Evolutionary conservation across 1,284 basidiomycete species (phyloP).

Genomic region (Fomitiporia mediterranea): DNA sequence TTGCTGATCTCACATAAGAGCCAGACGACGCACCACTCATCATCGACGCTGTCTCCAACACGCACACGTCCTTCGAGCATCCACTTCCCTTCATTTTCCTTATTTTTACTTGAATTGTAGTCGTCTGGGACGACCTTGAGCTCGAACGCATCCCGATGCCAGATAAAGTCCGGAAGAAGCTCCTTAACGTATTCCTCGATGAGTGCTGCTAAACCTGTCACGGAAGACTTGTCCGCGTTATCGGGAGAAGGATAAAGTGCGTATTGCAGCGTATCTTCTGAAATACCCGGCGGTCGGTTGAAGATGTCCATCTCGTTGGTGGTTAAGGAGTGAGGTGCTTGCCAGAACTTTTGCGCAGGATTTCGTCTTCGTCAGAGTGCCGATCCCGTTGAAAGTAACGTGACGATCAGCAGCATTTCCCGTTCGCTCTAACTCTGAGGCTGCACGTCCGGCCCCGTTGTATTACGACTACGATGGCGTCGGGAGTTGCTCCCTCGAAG

Average conservation of each 20-base stretch:
- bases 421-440: background rate
- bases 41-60: conserved; percentile 90
- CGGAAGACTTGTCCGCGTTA: conserved; percentile 51
- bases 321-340: background rate
- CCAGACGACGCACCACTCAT: conserved; percentile 95
- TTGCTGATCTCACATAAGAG: conserved; percentile 70
- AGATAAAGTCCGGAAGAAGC: conserved; percentile 66
- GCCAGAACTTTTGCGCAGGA: background rate
- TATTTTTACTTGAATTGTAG: background rate
- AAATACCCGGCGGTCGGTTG: conserved; percentile 67
- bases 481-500: conserved; percentile 54
- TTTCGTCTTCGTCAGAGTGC: background rate
- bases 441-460: background rate
- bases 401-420: background rate
- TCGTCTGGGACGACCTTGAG: conserved; percentile 52
- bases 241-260: conserved; percentile 55
- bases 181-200: conserved; percentile 56
- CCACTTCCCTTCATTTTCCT: conserved; percentile 39
- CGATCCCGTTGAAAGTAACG: background rate
- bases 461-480: conserved; percentile 20
- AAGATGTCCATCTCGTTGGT: conserved; percentile 44
- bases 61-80: conserved; percentile 75
- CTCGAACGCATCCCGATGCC: conserved; percentile 88
- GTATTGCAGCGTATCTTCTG: conserved; percentile 84
- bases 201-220: conserved; percentile 65